A percentile compares a stretch with the other conserved stretches of the same genome.
These are phyloP conservation scores for Onygenales sp. DNA, from an alignment of 2,329 filamentous ascomycete genomes.

Conservation along the genomic window DNA sequence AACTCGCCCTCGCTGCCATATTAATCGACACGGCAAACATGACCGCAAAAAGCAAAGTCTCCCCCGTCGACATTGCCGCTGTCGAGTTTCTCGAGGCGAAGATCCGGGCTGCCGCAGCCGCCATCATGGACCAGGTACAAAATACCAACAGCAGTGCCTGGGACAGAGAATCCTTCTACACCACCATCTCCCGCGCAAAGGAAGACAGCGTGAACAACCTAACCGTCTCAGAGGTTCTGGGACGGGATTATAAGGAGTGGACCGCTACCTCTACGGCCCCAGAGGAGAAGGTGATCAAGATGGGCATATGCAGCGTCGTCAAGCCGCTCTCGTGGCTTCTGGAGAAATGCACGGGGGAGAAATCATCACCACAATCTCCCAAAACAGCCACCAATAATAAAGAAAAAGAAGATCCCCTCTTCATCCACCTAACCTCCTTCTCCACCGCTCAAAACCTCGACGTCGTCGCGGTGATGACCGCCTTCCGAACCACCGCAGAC, in stretches of 20 bases:
- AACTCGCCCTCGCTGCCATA: slow-evolving; percentile 33
- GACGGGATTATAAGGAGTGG: slow-evolving; percentile 58
- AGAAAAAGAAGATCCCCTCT: slow-evolving; percentile 21
- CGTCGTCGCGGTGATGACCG: slow-evolving; percentile 52
- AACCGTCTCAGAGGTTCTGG: slow-evolving; percentile 45
- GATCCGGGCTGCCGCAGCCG: slow-evolving; percentile 29
- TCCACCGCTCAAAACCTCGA: slow-evolving; percentile 37
- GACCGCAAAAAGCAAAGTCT: slow-evolving; percentile 35
- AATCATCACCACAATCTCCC: neutral
- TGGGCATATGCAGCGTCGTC: slow-evolving; percentile 52
- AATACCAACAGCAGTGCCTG: slow-evolving; percentile 19
- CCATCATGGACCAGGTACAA: slow-evolving; percentile 1
- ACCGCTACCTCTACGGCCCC: slow-evolving; percentile 25
- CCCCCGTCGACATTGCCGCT: slow-evolving; percentile 40
- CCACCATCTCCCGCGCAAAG: slow-evolving; percentile 45
- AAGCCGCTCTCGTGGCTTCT: slow-evolving; percentile 46
- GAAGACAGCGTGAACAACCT: slow-evolving; percentile 44
- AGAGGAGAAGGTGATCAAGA: slow-evolving; percentile 23
- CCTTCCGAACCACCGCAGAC: slow-evolving; percentile 34
- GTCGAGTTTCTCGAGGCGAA: slow-evolving; percentile 43
- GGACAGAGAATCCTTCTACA: slow-evolving; percentile 42
- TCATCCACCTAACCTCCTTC: slow-evolving; percentile 36
- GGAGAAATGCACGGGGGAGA: neutral
- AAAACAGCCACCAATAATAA: neutral
- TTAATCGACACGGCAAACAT: slow-evolving; percentile 37